Evolutionary conservation across 140 eudicot species (phyloP).

Genomic region (Cichorium intybus): DNA sequence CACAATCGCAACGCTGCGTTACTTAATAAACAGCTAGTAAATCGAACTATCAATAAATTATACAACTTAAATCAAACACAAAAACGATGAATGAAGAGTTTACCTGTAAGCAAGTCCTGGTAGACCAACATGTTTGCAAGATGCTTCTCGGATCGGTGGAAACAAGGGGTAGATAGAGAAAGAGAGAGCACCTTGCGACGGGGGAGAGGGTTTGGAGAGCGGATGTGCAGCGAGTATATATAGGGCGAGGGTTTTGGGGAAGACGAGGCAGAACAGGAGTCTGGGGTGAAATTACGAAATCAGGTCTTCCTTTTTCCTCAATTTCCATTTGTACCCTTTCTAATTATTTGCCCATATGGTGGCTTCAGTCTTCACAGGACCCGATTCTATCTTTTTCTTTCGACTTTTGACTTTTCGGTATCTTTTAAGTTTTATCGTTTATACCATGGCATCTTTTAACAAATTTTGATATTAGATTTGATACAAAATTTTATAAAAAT

Average conservation of each 20-base stretch:
- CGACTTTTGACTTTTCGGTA: slow-evolving; percentile 23
- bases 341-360: slow-evolving; percentile 20
- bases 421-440: slow-evolving; percentile 19
- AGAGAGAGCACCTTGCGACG: slow-evolving; percentile 4
- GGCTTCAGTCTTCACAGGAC: slow-evolving; percentile 1
- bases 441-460: slow-evolving; percentile 24
- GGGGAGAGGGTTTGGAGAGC: slow-evolving; percentile 28
- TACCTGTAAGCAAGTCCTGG: slow-evolving; percentile 58
- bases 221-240: slow-evolving; percentile 18
- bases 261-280: slow-evolving; percentile 6
- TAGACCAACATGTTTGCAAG: slow-evolving; percentile 62
- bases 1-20: neutral
- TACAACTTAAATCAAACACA: neutral
- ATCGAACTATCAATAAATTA: neutral
- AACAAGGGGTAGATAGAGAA: neutral
- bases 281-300: slow-evolving; percentile 12
- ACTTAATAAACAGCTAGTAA: neutral
- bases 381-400: slow-evolving; percentile 4
- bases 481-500: neutral
- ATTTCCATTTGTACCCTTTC: slow-evolving; percentile 11
- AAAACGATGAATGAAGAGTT: neutral
- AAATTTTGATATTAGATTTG: neutral
- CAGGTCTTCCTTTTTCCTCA: neutral
- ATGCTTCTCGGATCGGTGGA: slow-evolving; percentile 22
- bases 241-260: slow-evolving; percentile 35